Evolutionary conservation across 495 filamentous ascomycete species (phyloP).

Genomic region (Entonaema liquescens): DNA sequence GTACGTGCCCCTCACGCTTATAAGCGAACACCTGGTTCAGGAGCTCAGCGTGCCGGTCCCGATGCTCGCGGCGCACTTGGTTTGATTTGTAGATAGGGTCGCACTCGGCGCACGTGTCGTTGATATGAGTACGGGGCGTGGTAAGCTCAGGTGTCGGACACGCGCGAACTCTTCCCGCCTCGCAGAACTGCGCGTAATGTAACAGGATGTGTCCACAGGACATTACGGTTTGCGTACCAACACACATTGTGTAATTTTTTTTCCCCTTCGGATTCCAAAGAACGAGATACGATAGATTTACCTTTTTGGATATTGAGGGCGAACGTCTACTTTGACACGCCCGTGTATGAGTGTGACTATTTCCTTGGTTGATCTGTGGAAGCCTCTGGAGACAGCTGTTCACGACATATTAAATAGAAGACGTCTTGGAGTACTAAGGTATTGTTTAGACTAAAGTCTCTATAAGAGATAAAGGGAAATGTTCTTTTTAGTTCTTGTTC

Average conservation of each 20-base stretch:
- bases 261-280: neutral
- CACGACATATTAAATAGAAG: constrained; percentile 3
- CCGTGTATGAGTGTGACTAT: neutral
- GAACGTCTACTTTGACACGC: neutral
- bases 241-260: constrained; percentile 37
- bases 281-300: neutral
- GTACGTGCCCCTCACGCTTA: neutral
- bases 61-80: constrained; percentile 21
- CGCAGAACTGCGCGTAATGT: constrained; percentile 31
- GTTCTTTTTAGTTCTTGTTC: neutral
- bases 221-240: constrained; percentile 31
- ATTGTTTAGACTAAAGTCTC: neutral
- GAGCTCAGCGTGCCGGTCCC: neutral
- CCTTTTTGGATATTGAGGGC: neutral
- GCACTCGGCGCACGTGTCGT: constrained; percentile 43
- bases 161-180: neutral
- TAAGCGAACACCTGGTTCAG: constrained; percentile 8
- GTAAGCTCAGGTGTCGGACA: constrained; percentile 12
- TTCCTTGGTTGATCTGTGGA: neutral
- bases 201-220: constrained; percentile 38
- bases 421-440: neutral
- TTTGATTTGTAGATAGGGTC: constrained; percentile 29
- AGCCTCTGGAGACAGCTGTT: neutral
- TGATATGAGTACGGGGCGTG: constrained; percentile 15
- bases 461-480: neutral